These are phyloP conservation scores for Parsonsia alboflavescens DNA, from an alignment of 257 asterid genomes.

Conservation along the genomic window DNA sequence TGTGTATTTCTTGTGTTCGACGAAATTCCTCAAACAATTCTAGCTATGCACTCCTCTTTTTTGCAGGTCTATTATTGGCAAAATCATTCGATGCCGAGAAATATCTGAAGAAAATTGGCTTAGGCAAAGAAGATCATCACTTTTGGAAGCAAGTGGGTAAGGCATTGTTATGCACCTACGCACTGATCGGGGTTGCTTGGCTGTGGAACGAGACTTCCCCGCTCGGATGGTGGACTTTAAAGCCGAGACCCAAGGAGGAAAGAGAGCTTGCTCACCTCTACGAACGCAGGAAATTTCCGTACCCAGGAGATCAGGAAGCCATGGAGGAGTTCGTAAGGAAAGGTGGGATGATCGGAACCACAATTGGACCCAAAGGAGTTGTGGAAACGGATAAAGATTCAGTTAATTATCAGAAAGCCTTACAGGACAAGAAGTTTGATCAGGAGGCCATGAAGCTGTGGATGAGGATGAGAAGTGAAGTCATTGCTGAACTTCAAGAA, in stretches of 20 bases:
- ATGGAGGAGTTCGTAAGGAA: slow-evolving; percentile 78
- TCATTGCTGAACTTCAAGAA: slow-evolving; percentile 64
- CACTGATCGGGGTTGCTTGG: slow-evolving; percentile 74
- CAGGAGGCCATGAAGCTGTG: slow-evolving; percentile 85
- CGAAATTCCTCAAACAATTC: slow-evolving; percentile 18
- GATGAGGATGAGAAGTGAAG: slow-evolving; percentile 85
- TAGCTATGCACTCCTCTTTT: neutral
- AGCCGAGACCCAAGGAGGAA: slow-evolving; percentile 86
- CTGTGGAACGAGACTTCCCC: slow-evolving; percentile 81
- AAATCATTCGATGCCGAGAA: slow-evolving; percentile 53
- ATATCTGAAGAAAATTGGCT: slow-evolving; percentile 54
- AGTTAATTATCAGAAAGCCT: slow-evolving; percentile 53
- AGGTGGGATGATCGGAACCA: slow-evolving; percentile 98
- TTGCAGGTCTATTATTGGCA: slow-evolving; percentile 28
- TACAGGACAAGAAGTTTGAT: slow-evolving; percentile 90
- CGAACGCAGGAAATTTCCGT: slow-evolving; percentile 72
- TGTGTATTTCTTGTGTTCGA: slow-evolving; percentile 22
- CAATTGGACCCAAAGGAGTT: slow-evolving; percentile 84
- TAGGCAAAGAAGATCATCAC: slow-evolving; percentile 83
- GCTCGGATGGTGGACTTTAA: slow-evolving; percentile 90
- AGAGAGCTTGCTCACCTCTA: slow-evolving; percentile 74
- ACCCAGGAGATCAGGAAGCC: slow-evolving; percentile 85
- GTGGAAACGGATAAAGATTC: slow-evolving; percentile 59
- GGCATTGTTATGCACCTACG: slow-evolving; percentile 64
- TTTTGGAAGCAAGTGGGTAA: slow-evolving; percentile 92